These are phyloP conservation scores for Penicillium canescens DNA, from an alignment of 495 filamentous ascomycete species.

Conservation along the genomic window DNA sequence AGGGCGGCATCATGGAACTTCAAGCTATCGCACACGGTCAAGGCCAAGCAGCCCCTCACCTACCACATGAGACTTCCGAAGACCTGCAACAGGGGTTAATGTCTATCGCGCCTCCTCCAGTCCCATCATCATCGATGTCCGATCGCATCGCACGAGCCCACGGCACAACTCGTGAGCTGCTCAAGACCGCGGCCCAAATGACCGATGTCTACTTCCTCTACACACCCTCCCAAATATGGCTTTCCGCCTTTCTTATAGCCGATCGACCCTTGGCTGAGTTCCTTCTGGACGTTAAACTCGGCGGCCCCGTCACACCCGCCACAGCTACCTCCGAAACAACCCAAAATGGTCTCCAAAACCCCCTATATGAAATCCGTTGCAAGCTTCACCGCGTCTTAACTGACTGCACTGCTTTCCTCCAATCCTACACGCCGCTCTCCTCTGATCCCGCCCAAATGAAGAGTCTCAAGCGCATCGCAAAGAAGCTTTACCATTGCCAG, in stretches of 20 bases:
- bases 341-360: conserved; percentile 18
- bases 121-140: conserved; percentile 28
- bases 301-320: conserved; percentile 21
- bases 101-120: conserved; percentile 24
- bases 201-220: conserved; percentile 96
- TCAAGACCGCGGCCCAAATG: conserved; percentile 77
- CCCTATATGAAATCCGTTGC: conserved; percentile 33
- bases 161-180: conserved; percentile 63
- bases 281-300: conserved; percentile 74
- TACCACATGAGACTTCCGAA: conserved; percentile 34
- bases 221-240: conserved; percentile 91
- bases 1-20: conserved; percentile 85
- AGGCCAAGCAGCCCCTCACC: conserved; percentile 39
- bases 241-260: conserved; percentile 72
- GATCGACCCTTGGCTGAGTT: conserved; percentile 71
- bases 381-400: conserved; percentile 46
- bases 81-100: conserved; percentile 35
- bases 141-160: conserved; percentile 67
- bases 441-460: conserved; percentile 49
- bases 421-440: conserved; percentile 40
- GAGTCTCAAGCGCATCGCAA: conserved; percentile 58
- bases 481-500: conserved; percentile 76
- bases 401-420: conserved; percentile 38
- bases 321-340: conserved; percentile 5
- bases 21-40: conserved; percentile 59